Base-by-base conservation (phyloP, 2,329 filamentous ascomycete genomes). In the Colletotrichum sp. region DNA sequence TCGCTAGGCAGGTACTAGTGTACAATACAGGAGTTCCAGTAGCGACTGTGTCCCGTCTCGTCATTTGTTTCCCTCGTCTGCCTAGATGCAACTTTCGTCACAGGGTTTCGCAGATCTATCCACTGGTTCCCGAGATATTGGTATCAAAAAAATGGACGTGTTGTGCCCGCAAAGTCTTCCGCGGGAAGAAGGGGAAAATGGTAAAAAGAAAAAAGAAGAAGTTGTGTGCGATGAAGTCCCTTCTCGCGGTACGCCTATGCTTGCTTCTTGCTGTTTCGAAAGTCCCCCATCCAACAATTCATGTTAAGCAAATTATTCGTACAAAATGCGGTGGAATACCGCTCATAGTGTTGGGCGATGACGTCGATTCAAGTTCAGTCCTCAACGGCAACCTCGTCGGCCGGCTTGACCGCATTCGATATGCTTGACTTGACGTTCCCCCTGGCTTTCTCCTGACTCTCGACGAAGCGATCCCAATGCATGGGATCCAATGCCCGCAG, bases 401-500 rank as follows among this genome's bases (percentile, higher is more conserved):
- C 75, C n/a, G 61, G 66, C 67, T 79, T 78, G 34, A 73, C 73
- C 8, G 76, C 77, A 75, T 81, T 79, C 8, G 81, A 77, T 57
- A 83, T 79, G 31, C 78, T 66, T 27, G 83, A 77, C 66, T 82
- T 83, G 24, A 89, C 86, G 77, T 91, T 91, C 13, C 87, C 88
- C 70, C 86, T 84, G 8, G 90, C 88, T 82, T 91, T 91, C 78
- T 89, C 84, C 82, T 92, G 91, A 47, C 88, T 86, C 82, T 93
- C 90, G 29, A 89, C 87, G 79, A 95, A 90, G 9, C 84, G 83
- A 64, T 89, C 88, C 89, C 94, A 90, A 80, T 93, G 88, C 75
- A 91, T 90, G 0, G 92, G 91, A 76, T 95, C 94, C 33, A 89
- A 87, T 7, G 90, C 90, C 21, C 90, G 86, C 76, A 92, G 79